Evolutionary conservation across 768 basidiomycete species (phyloP).

Genomic region (Hemileccinum rubropunctum): DNA sequence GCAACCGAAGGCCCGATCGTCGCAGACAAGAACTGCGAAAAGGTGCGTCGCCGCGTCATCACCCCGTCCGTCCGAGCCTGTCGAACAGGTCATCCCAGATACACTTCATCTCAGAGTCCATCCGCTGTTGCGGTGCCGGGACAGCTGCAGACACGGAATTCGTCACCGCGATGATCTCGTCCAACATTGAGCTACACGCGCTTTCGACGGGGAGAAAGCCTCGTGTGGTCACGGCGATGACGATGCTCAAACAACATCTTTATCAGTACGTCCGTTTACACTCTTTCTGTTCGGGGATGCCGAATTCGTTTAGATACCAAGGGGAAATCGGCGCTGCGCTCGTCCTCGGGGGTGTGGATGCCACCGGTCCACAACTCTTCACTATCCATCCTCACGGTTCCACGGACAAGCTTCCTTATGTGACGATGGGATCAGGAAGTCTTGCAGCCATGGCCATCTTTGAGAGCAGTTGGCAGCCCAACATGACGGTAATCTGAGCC

Average conservation of each 20-base stretch:
- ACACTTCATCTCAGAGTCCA: conserved; percentile 93
- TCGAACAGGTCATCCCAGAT: conserved; percentile 54
- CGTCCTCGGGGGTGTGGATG: conserved; percentile 95
- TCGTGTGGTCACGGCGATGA: conserved; percentile 96
- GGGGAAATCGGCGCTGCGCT: conserved; percentile 94
- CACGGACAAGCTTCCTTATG: conserved; percentile 97
- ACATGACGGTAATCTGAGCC: conserved; percentile 64
- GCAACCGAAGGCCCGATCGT: conserved; percentile 94
- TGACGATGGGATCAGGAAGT: conserved; percentile 97
- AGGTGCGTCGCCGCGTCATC: conserved; percentile 50
- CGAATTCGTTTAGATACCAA: conserved; percentile 60
- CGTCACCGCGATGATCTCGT: conserved; percentile 90
- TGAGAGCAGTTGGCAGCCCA: conserved; percentile 78
- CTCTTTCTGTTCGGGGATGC: not conserved
- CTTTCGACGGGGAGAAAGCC: conserved; percentile 90
- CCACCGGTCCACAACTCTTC: conserved; percentile 91
- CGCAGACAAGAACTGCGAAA: conserved; percentile 99
- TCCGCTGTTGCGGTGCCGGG: conserved; percentile 97
- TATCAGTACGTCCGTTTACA: conserved; percentile 56
- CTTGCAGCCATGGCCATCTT: conserved; percentile 99
- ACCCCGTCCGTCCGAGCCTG: not conserved
- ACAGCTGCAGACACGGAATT: conserved; percentile 99
- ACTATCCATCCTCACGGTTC: conserved; percentile 96
- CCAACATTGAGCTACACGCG: conserved; percentile 91
- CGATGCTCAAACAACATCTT: conserved; percentile 95